phyloP scores from a whole-genome alignment of 768 basidiomycete species.

The Rubroboletus satanas region DNA sequence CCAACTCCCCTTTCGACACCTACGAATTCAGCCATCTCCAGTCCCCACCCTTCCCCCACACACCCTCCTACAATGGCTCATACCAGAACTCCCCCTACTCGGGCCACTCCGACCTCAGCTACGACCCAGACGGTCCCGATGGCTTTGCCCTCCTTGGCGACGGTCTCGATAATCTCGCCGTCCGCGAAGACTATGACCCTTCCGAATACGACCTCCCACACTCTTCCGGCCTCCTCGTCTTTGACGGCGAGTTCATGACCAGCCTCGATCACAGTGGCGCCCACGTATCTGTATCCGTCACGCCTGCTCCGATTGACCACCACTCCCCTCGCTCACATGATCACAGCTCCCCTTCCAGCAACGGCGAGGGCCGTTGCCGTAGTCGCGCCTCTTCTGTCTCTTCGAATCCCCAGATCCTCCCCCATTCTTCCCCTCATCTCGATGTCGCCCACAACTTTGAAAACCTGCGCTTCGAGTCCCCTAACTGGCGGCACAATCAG shows the following conservation, averaged over 20 bases:
- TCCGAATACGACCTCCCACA: slow-evolving; percentile 64
- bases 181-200: slow-evolving; percentile 62
- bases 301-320: slow-evolving; percentile 34
- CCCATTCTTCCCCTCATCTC: slow-evolving; percentile 52
- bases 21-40: slow-evolving; percentile 37
- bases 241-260: slow-evolving; percentile 48
- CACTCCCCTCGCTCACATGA: slow-evolving; percentile 48
- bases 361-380: slow-evolving; percentile 47
- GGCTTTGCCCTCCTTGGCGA: slow-evolving; percentile 49
- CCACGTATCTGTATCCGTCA: slow-evolving; percentile 39
- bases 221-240: slow-evolving; percentile 51
- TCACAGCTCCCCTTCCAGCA: slow-evolving; percentile 62
- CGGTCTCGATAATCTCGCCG: slow-evolving; percentile 35
- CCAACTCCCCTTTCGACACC: slow-evolving; percentile 35
- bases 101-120: slow-evolving; percentile 60
- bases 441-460: slow-evolving; percentile 56
- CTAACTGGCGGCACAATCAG: slow-evolving; percentile 49
- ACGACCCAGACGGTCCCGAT: slow-evolving; percentile 46
- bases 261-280: slow-evolving; percentile 27
- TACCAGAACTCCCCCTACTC: slow-evolving; percentile 73
- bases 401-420: slow-evolving; percentile 44
- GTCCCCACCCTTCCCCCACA: slow-evolving; percentile 44
- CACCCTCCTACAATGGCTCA: slow-evolving; percentile 59
- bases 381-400: slow-evolving; percentile 68
- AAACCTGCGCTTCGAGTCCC: slow-evolving; percentile 62